Conservation (phyloP, 2,329 filamentous ascomycete species). For the Alternaria burnsii region DNA sequence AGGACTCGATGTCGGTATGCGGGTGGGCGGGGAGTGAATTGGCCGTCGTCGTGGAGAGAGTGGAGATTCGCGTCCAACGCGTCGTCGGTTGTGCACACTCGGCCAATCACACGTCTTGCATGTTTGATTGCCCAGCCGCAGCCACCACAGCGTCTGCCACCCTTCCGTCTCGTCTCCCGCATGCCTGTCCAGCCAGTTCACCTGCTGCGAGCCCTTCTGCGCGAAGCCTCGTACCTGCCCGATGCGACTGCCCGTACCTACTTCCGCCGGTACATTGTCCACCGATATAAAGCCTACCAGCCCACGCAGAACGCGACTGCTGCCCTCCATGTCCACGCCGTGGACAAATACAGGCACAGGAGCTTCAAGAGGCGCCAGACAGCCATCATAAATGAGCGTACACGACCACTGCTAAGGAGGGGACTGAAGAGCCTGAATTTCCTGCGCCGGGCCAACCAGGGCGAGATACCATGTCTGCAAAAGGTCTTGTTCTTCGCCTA, state of each 20-base stretch:
- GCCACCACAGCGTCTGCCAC: conserved; percentile 2
- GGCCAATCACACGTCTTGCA: conserved; percentile 29
- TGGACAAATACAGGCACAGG: conserved; percentile 29
- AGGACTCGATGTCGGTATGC: conserved; percentile 4
- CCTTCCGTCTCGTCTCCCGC: conserved; percentile 10
- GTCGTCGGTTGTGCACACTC: conserved; percentile 25
- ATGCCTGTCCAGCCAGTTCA: conserved; percentile 49
- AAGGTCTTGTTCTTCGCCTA: conserved; percentile 65
- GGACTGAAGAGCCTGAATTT: conserved; percentile 52
- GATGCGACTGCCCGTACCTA: conserved; percentile 63
- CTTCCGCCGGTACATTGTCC: conserved; percentile 58
- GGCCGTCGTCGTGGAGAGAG: conserved; percentile 27
- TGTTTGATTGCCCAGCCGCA: conserved; percentile 9
- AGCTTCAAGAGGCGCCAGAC: conserved; percentile 32
- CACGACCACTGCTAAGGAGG: conserved; percentile 30
- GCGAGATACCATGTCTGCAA: conserved; percentile 60
- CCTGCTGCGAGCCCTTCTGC: conserved; percentile 64
- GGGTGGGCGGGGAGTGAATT: conserved; percentile 28
- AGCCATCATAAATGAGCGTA: conserved; percentile 35
- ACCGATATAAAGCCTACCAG: conserved; percentile 59
- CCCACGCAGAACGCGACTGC: conserved; percentile 35
- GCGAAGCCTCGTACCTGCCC: conserved; percentile 68
- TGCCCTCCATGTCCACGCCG: conserved; percentile 23
- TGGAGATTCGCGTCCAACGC: conserved; percentile 34
- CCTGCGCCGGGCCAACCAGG: conserved; percentile 64